Conservation (phyloP, 2,329 filamentous ascomycete genomes). For the Bipolaris sorokiniana region DNA sequence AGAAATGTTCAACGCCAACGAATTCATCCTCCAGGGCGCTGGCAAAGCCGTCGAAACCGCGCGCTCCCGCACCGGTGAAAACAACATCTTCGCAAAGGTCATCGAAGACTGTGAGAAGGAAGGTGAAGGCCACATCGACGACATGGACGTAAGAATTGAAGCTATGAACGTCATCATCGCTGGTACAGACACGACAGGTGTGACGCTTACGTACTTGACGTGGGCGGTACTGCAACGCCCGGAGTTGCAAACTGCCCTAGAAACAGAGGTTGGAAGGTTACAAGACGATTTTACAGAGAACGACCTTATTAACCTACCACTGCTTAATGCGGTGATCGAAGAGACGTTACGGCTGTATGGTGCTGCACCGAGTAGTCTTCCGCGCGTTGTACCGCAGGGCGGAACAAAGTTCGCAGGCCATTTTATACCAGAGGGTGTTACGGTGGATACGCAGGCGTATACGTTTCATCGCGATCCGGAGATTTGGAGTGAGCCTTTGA, state of each 20-base stretch:
- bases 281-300: constrained; percentile 32
- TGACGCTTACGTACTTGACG: constrained; percentile 44
- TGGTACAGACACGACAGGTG: constrained; percentile 45
- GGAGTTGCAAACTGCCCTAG: constrained; percentile 26
- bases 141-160: constrained; percentile 43
- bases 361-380: constrained; percentile 45
- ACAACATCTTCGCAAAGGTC: constrained; percentile 44
- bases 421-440: constrained; percentile 47
- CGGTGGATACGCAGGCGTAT: constrained; percentile 50
- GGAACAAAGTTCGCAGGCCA: constrained; percentile 44
- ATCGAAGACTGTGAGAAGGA: constrained; percentile 42
- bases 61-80: constrained; percentile 36
- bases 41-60: constrained; percentile 41
- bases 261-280: constrained; percentile 30
- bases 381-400: constrained; percentile 47
- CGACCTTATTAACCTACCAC: constrained; percentile 41
- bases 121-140: constrained; percentile 37
- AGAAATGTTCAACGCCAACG: constrained; percentile 46
- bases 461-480: constrained; percentile 48
- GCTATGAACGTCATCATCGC: constrained; percentile 45
- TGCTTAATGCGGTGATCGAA: constrained; percentile 49
- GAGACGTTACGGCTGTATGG: constrained; percentile 50
- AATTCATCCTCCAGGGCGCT: constrained; percentile 40
- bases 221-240: constrained; percentile 41
- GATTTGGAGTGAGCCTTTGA: constrained; percentile 35